Conservation (phyloP, 805 yeast genomes). For the Wickerhamiella australiensis region DNA sequence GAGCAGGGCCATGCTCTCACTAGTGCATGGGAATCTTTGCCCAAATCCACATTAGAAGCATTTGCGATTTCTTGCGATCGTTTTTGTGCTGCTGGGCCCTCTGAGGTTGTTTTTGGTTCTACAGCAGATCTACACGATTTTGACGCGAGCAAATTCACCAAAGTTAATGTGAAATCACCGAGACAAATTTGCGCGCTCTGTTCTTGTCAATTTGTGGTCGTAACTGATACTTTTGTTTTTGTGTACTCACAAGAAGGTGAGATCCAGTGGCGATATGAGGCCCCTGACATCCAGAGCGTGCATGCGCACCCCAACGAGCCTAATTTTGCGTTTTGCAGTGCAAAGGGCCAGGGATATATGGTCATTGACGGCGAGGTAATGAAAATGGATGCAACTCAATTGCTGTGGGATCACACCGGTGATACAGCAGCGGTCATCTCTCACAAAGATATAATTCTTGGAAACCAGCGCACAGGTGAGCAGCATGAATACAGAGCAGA, state of each 20-base stretch:
- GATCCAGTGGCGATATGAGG: conserved; percentile 7
- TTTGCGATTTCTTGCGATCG: background rate
- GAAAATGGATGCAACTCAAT: conserved; percentile 1
- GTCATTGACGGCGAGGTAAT: background rate
- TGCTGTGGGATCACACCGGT: conserved; percentile 6
- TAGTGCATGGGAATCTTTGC: conserved; percentile 11
- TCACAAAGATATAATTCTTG: background rate
- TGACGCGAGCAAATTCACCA: background rate
- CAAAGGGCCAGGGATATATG: conserved; percentile 2
- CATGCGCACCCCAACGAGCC: conserved; percentile 2
- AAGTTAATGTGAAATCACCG: background rate
- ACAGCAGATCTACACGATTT: conserved; percentile 6
- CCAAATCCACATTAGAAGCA: conserved; percentile 8
- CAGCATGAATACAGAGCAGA: background rate
- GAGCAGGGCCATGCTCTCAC: conserved; percentile 16
- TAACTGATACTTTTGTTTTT: background rate
- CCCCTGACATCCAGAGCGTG: background rate
- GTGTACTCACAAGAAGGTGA: conserved; percentile 7
- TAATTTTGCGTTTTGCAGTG: conserved; percentile 5
- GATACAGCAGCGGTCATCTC: background rate
- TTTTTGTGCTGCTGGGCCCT: conserved; percentile 18
- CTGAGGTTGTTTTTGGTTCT: conserved; percentile 14
- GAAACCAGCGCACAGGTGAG: background rate
- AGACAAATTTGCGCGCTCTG: background rate
- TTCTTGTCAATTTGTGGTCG: conserved; percentile 6